Conservation (phyloP, 2,329 filamentous ascomycete species). For the Neopestalotiopsis sp. region DNA sequence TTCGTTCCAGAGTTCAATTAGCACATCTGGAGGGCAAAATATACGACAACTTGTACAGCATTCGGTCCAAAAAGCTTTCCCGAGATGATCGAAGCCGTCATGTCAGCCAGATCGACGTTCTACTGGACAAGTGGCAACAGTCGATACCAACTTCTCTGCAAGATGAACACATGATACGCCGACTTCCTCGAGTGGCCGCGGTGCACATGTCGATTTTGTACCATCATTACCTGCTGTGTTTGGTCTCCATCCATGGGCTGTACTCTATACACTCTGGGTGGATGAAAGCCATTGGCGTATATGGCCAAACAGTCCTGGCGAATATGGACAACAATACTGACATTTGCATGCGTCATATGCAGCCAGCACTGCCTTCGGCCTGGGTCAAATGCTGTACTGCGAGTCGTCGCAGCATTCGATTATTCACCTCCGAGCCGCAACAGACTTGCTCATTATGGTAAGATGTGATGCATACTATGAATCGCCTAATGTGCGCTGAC, state of each 20-base stretch:
- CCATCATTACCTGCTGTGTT: slow-evolving; percentile 40
- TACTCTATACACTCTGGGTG: slow-evolving; percentile 44
- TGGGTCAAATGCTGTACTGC: slow-evolving; percentile 28
- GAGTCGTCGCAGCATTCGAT: slow-evolving; percentile 28
- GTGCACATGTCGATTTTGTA: slow-evolving; percentile 43
- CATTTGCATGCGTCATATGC: slow-evolving; percentile 21
- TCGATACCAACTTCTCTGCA: slow-evolving; percentile 39
- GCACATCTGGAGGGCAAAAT: slow-evolving; percentile 46
- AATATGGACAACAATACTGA: slow-evolving; percentile 25
- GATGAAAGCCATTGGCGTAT: slow-evolving; percentile 38
- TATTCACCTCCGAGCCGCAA: slow-evolving; percentile 23
- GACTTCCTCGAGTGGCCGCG: slow-evolving; percentile 33
- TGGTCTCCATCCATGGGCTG: slow-evolving; percentile 44
- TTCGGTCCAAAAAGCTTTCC: slow-evolving; percentile 31
- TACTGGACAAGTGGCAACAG: slow-evolving; percentile 43
- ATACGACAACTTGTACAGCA: slow-evolving; percentile 44
- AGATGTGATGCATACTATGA: slow-evolving; percentile 7
- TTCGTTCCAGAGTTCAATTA: slow-evolving; percentile 45
- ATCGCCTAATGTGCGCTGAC: not conserved
- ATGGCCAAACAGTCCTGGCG: slow-evolving; percentile 31
- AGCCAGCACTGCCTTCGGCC: slow-evolving; percentile 23
- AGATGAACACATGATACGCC: slow-evolving; percentile 32
- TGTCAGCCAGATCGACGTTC: slow-evolving; percentile 28
- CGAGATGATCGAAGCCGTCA: slow-evolving; percentile 34
- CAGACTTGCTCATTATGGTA: slow-evolving; percentile 26